phyloP scores from a whole-genome alignment of 202 grass and related monocot species.

The Panicum virgatum region DNA sequence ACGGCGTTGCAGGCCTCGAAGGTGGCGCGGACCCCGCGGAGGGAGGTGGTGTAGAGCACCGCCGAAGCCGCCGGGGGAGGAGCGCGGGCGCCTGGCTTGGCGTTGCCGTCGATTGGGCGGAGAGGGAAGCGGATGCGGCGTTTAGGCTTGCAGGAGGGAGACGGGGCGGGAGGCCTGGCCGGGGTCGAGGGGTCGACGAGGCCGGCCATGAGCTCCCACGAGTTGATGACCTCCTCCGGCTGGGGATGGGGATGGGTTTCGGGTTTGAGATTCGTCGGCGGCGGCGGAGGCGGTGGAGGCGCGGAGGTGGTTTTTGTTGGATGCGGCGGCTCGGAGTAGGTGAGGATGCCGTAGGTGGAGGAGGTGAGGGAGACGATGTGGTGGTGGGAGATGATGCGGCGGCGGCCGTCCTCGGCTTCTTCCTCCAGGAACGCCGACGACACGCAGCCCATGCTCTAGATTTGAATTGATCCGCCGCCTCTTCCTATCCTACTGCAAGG shows the following conservation, averaged over 20 bases:
- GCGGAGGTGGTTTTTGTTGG: neutral
- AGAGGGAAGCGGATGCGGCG: slow-evolving; percentile 36
- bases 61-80: neutral
- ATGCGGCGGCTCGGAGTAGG: slow-evolving; percentile 5
- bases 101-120: slow-evolving; percentile 38
- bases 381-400: slow-evolving; percentile 63
- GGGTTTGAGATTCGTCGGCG: neutral
- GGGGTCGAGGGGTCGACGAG: slow-evolving; percentile 65
- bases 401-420: slow-evolving; percentile 39
- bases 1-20: slow-evolving; percentile 89
- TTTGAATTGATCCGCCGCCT: too few relatives aligned
- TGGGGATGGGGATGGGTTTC: neutral
- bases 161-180: neutral
- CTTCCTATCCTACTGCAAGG: neutral
- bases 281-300: slow-evolving; percentile 19
- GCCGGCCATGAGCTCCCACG: slow-evolving; percentile 92
- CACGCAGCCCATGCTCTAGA: slow-evolving; percentile 77
- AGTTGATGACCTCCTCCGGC: slow-evolving; percentile 73
- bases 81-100: too few relatives aligned
- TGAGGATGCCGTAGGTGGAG: slow-evolving; percentile 86
- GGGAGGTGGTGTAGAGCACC: slow-evolving; percentile 77
- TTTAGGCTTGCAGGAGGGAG: neutral
- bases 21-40: slow-evolving; percentile 74
- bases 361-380: slow-evolving; percentile 91
- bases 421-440: slow-evolving; percentile 55